These are phyloP conservation scores for Tephrocybe sp. DNA, from an alignment of 768 basidiomycete genomes.

Conservation along the genomic window DNA sequence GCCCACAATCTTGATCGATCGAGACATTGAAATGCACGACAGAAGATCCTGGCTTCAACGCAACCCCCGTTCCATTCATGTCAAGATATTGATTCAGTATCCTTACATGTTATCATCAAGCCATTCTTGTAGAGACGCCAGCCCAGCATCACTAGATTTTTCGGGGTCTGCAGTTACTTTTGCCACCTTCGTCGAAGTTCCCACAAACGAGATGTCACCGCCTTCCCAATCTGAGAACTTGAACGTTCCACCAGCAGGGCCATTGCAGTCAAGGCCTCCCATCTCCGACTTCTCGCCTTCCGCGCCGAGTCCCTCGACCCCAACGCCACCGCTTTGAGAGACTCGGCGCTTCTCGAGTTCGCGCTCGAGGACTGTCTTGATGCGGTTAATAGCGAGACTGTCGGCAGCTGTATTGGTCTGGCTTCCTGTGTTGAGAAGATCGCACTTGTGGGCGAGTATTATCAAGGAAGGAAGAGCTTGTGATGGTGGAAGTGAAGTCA, in stretches of 20 bases:
- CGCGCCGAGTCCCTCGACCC: constrained; percentile 71
- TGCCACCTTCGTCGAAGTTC: constrained; percentile 46
- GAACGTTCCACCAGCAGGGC: constrained; percentile 54
- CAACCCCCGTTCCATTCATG: no score
- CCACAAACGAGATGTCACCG: constrained; percentile 70
- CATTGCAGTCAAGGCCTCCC: constrained; percentile 74
- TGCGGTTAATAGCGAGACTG: constrained; percentile 63
- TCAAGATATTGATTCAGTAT: no score
- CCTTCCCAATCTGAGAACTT: constrained; percentile 84
- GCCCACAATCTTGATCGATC: no score
- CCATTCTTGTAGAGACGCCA: constrained; percentile 48
- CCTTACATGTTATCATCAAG: constrained; percentile 43
- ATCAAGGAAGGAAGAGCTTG: constrained; percentile 58
- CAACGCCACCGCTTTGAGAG: constrained; percentile 64
- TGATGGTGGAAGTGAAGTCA: constrained; percentile 75
- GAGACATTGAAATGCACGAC: no score
- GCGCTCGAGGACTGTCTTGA: constrained; percentile 77
- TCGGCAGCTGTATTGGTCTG: constrained; percentile 35
- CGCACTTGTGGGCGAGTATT: constrained; percentile 77
- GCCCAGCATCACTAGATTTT: constrained; percentile 37
- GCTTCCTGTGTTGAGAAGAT: constrained; percentile 57
- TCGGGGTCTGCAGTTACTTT: constrained; percentile 29
- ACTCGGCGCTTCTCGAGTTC: constrained; percentile 78
- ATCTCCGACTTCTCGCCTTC: constrained; percentile 65
- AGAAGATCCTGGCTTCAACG: no score